Conservation (phyloP, 805 yeast species). For the Metschnikowia arizonensis region DNA sequence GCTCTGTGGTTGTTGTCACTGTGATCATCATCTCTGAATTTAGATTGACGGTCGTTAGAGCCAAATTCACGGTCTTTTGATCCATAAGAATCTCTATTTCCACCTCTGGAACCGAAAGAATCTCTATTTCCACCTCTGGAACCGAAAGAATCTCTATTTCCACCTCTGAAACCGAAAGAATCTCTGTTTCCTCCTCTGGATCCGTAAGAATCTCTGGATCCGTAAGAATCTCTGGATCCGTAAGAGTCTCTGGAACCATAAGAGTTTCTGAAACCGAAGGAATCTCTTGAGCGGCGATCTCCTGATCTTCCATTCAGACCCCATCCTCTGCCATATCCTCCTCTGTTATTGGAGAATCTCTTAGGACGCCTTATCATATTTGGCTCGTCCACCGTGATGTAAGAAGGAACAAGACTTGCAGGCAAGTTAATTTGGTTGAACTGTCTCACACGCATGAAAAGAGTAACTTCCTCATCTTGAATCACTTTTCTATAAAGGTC, state of each 20-base stretch:
- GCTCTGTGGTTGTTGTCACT: neutral
- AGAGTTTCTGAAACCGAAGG: too few species aligned
- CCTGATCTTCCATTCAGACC: neutral
- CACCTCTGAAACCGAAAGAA: neutral
- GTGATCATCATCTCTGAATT: neutral
- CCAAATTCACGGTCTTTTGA: slow-evolving; percentile 1
- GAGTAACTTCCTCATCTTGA: slow-evolving; percentile 10
- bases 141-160: neutral
- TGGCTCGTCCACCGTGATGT: slow-evolving; percentile 15
- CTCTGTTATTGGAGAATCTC: neutral
- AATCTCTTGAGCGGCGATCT: neutral
- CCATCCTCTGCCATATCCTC: neutral
- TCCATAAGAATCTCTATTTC: neutral
- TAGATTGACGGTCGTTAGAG: neutral
- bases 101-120: neutral
- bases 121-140: neutral
- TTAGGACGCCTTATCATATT: slow-evolving; percentile 5
- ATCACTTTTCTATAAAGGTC: slow-evolving; percentile 10
- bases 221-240: neutral
- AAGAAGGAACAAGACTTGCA: slow-evolving; percentile 15
- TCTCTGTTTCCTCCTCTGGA: neutral
- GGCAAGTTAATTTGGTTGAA: slow-evolving; percentile 17
- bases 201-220: neutral
- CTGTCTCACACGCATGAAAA: slow-evolving; percentile 7
- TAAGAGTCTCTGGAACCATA: neutral